Evolutionary conservation across 495 filamentous ascomycete genomes (phyloP).

Genomic region (Penicillium verhagenii): DNA sequence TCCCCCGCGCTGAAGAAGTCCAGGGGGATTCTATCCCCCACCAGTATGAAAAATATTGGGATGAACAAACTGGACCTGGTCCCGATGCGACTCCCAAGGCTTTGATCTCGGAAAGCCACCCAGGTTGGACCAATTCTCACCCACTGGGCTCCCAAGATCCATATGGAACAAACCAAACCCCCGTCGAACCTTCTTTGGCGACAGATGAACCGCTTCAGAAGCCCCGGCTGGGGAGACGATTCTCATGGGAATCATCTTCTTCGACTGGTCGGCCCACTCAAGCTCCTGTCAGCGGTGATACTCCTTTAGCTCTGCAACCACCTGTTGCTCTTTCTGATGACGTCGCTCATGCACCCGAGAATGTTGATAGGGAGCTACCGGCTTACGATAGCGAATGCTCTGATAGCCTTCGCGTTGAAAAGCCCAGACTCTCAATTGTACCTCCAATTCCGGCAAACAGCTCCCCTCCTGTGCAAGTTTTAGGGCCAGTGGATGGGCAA

Average conservation of each 20-base stretch:
- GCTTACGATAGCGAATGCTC: conserved; percentile 13
- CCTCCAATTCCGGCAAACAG: conserved; percentile 19
- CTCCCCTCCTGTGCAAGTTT: conserved; percentile 21
- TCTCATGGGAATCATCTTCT: conserved; percentile 43
- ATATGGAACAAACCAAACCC: conserved; percentile 10
- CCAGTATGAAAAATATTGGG: conserved; percentile 64
- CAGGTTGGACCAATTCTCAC: conserved; percentile 14
- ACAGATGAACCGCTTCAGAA: conserved; percentile 12
- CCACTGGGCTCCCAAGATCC: conserved; percentile 20
- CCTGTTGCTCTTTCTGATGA: conserved; percentile 16
- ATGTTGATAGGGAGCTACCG: conserved; percentile 21
- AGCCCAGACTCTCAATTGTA: conserved; percentile 26
- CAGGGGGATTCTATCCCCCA: conserved; percentile 52
- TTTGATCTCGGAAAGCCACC: conserved; percentile 17
- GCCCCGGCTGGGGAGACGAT: conserved; percentile 34
- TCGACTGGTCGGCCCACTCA: conserved; percentile 22
- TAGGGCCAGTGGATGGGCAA: conserved; percentile 5
- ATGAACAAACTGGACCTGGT: conserved; percentile 24
- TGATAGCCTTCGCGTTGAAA: conserved; percentile 12
- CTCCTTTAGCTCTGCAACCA: conserved; percentile 11
- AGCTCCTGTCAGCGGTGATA: conserved; percentile 1
- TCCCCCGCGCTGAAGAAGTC: conserved; percentile 18
- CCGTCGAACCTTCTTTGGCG: conserved; percentile 1
- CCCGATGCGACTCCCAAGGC: conserved; percentile 8
- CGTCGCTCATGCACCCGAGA: conserved; percentile 1